Evolutionary conservation across 176 grass and related monocot species (phyloP), one percentile per base, ranked within the genome.

Genomic region (Areca catechu): DNA sequence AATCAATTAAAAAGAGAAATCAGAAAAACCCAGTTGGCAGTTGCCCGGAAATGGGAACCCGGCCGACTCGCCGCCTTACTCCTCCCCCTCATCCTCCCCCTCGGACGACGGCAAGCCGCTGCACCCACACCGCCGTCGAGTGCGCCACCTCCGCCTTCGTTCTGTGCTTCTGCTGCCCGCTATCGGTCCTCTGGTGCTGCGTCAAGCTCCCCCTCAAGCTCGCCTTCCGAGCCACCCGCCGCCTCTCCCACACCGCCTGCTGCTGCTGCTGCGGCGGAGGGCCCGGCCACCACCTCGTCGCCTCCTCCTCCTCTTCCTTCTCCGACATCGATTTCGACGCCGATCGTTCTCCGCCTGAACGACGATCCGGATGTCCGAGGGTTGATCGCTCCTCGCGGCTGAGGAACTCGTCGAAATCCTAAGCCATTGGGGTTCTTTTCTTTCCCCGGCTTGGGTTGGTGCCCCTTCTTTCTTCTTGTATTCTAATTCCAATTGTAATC

Each of bases 101-200:
- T 43, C 34, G 34, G 34, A 14, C 34, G 34, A 43, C 34, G 10
- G 14, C 7, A 60, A 29, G 27, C 5, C 18, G 19, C 21, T 25
- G 21, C 62, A 22, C 47, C 62, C 22, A 71, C 28, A 66, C 62
- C 20, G 82, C 80, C 37, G 85, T 57, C 56, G 90, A 95, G 69
- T 89, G 90, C 74, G 85, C 72, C 43, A 62, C 56, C 4, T 56
- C 67, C 12, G 71, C 74, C 68, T 95, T 82, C 74, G 56, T 82
- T 60, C 59, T 95, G 1, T 95, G 89, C 75, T 66, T 78, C 68
- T 95, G 82, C 73, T 72, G 87, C 9, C 85, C 89, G 5, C 63
- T 89, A 51, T 64, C 71, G 37, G 65, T 75, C 63, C 69, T 75
- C 57, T 85, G 81, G 75, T 83, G 81, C 78, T 77, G 77, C 64